Evolutionary conservation across 768 basidiomycete species (phyloP).

Genomic region (Ramaria rubella): DNA sequence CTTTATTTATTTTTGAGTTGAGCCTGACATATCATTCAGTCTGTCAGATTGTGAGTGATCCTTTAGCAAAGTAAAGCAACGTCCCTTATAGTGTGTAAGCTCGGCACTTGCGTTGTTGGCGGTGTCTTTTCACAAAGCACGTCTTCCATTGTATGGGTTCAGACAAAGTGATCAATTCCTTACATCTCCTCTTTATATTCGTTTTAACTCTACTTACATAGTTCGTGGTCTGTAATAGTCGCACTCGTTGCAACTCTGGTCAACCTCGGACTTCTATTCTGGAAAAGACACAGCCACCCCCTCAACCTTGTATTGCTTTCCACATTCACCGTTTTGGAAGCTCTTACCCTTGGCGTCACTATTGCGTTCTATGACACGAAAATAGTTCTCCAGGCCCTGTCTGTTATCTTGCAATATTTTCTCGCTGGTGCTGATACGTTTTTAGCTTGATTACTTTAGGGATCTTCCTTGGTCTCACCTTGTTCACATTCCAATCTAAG

Average conservation of each 20-base stretch:
- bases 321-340: constrained; percentile 87
- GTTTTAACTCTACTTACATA: too few species aligned
- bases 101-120: constrained; percentile 75
- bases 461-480: constrained; percentile 86
- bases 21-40: constrained; percentile 33
- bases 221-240: constrained; percentile 74
- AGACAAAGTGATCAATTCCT: constrained; percentile 9
- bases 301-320: constrained; percentile 79
- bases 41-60: constrained; percentile 56
- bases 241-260: constrained; percentile 73
- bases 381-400: constrained; percentile 85
- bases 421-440: constrained; percentile 11
- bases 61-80: not conserved
- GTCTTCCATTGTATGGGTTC: constrained; percentile 59
- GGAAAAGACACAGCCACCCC: constrained; percentile 90
- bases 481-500: constrained; percentile 95
- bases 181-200: too few species aligned
- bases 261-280: constrained; percentile 76
- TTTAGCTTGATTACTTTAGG: constrained; percentile 78
- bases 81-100: constrained; percentile 23
- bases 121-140: constrained; percentile 61
- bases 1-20: not conserved
- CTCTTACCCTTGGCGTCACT: constrained; percentile 81
- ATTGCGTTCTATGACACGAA: constrained; percentile 66
- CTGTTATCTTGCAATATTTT: constrained; percentile 23